Evolutionary conservation across 768 basidiomycete species (phyloP), one percentile per base, ranked within the genome.

Genomic region (Chlorophyllum brunneum): DNA sequence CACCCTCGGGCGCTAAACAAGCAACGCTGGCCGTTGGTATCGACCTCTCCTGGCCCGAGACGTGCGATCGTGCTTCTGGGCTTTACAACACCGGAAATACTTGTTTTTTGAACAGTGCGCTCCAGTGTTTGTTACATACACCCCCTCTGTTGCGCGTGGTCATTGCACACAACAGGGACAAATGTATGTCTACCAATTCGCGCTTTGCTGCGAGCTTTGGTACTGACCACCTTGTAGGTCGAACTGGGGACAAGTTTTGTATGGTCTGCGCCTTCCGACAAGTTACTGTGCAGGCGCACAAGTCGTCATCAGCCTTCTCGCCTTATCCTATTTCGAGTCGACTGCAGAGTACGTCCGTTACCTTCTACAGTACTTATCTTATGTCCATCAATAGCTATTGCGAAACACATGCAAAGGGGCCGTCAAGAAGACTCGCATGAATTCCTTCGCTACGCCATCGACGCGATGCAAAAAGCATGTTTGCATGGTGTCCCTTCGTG

Each of bases 381-480:
- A 58, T 23, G 16, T 37, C 60, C 38, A 51, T 22, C 43, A 38
- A 8, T 55, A 98, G 93, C 75, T 6, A 94, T 98, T 54, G 94
- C 94, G 13, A 94, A 93, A 65, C 85, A 91, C 61, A 84, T 98
- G 82, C 82, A 86, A 36, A 80, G 72, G 68, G 93, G 92, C n/a
- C 74, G 92, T 59, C 97, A 99, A 66, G 97, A 99, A 64, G 97
- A 99, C 65, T 85, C 97, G 7, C 97, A 99, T 64, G 97, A 99
- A 68, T 98, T 98, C 63, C 82, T 99, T 43, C 85, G 97, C 27
- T 97, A 95, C 67, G 85, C 86, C 16, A 84, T 98, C 26, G 97
- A 99, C 61, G 88, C 86, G 23, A 69, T 98, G 47, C 97, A 98
- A 67, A 88, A 85, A 61, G 80, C 88, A 5, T 90, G 87, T 64